Percentiles rank a stretch among this genome's conserved stretches.
Evolutionary conservation across 257 asterid species (phyloP).

Genomic region (Plantago ovata): DNA sequence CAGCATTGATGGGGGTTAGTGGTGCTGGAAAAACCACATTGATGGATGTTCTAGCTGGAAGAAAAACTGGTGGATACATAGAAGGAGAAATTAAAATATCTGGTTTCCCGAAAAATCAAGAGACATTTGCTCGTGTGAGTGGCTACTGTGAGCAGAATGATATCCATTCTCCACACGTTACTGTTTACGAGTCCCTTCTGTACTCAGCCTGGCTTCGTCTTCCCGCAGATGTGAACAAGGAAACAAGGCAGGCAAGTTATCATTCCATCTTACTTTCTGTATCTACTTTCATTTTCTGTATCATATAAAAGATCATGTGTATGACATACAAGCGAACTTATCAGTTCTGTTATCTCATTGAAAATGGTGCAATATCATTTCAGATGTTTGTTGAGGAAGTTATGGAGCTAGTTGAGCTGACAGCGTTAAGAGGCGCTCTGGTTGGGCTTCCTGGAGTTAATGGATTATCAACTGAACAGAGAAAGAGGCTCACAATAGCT

Average conservation of each 20-base stretch:
- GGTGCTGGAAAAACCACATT: slow-evolving; percentile 75
- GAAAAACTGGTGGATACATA: slow-evolving; percentile 64
- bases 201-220: slow-evolving; percentile 75
- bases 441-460: slow-evolving; percentile 72
- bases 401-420: slow-evolving; percentile 66
- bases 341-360: not conserved
- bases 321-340: not conserved
- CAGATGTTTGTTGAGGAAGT: slow-evolving; percentile 80
- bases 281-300: no score
- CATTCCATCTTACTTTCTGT: not conserved
- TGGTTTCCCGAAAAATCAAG: slow-evolving; percentile 57
- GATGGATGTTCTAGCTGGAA: slow-evolving; percentile 70
- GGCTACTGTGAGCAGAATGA: slow-evolving; percentile 76
- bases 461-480: slow-evolving; percentile 64
- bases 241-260: slow-evolving; percentile 36
- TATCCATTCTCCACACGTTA: slow-evolving; percentile 70
- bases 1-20: slow-evolving; percentile 68
- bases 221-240: slow-evolving; percentile 46
- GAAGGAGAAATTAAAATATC: slow-evolving; percentile 63
- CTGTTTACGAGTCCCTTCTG: slow-evolving; percentile 54
- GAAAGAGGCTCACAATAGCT: slow-evolving; percentile 66
- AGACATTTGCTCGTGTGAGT: slow-evolving; percentile 62
- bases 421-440: slow-evolving; percentile 34
- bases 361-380: not conserved
- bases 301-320: not conserved